phyloP scores from a whole-genome alignment of 345 rosid species.

The Pistacia atlantica region DNA sequence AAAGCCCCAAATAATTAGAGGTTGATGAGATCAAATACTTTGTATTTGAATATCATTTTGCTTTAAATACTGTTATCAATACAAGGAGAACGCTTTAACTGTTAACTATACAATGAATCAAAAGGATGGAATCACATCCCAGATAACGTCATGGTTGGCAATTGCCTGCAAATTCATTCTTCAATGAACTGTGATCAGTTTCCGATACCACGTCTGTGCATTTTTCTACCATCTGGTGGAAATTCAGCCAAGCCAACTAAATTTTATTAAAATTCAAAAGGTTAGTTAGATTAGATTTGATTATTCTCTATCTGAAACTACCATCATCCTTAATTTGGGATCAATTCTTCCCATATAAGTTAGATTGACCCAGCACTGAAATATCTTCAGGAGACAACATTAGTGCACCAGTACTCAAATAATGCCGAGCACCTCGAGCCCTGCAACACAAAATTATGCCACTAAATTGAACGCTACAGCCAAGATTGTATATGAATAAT shows the following conservation, averaged over 20 bases:
- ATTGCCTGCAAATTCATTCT: too few species aligned
- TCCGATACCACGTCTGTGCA: background rate
- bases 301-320: constrained; percentile 6
- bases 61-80: background rate
- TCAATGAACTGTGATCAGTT: too few species aligned
- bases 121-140: too few species aligned
- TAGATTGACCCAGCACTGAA: constrained; percentile 52
- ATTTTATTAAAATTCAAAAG: background rate
- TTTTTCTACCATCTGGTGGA: background rate
- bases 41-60: background rate
- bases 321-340: constrained; percentile 20
- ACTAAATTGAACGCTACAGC: background rate
- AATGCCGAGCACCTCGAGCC: constrained; percentile 61
- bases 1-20: too few species aligned
- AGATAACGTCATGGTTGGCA: too few species aligned
- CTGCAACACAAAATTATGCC: constrained; percentile 34
- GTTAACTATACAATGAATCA: constrained; percentile 8
- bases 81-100: background rate
- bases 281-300: background rate
- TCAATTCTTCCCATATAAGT: constrained; percentile 33
- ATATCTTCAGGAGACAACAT: constrained; percentile 69
- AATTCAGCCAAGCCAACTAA: background rate
- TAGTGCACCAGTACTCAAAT: constrained; percentile 60
- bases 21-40: background rate
- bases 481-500: background rate